Base-by-base conservation (phyloP, 345 rosid genomes). In the Eucalyptus sideroxylon region DNA sequence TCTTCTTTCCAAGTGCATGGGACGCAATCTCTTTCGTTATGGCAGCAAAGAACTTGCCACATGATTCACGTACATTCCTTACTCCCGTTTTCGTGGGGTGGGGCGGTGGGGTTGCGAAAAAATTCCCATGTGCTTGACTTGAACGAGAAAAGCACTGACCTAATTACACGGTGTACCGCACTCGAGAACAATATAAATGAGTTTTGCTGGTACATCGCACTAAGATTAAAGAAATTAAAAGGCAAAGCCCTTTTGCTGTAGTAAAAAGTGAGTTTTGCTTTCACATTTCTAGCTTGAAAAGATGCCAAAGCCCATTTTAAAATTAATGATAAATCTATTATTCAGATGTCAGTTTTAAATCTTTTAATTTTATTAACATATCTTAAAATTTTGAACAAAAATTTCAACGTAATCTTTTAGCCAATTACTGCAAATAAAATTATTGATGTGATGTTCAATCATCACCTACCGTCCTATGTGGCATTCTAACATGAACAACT, bases 281-380 rank as follows among this genome's bases (percentile, higher is more conserved):
- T 59, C 65, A 59, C n/a, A 26, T 26, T 26, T 59, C 0, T 59
- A 11, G n/a, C 6, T 59, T 59, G 65, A 59, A 59, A 26, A 27
- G 15, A 59, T 59, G 65, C 0, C 65, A 12, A 27, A 26, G 14
- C 65, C 65, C 65, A 26, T 59, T 59, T 59, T 59, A 10, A 27
- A 59, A 26, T 59, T 3, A 59, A 27, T 3, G 7, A 59, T 26
- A 11, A 59, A 26, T 26, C 4, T 51, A 51, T 51, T 16, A 51
- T 51, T 51, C 0, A 16, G 0, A 51, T 51, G 21, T 16, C 5
- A 12, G 0, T 62, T 13, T 15, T 27, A 62, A 13, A 27, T 1
- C 6, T 62, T 62, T 62, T 0, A 62, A 62, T 62, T 62, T 62
- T 30, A n/a, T 15, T 0, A 62, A 30, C 0, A 15, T 62, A 62